Base-by-base conservation (phyloP, 2,329 filamentous ascomycete species). In the Calonectria naviculata region DNA sequence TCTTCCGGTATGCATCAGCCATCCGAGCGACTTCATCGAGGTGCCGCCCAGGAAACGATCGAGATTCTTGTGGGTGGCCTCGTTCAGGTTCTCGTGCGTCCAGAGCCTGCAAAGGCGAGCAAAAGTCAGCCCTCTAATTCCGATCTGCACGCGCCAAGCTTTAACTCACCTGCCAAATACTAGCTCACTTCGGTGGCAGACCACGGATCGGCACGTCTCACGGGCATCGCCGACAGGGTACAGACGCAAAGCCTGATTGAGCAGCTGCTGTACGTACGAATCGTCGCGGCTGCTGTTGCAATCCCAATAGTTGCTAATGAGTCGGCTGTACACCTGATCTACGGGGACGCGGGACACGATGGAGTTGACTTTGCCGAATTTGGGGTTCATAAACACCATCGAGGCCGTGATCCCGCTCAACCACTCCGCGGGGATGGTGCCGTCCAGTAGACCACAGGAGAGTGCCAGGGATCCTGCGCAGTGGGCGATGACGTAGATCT, bases 21-120 rank as follows among this genome's bases (percentile, higher is more conserved):
- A 83, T 41, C 85, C 79, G 61, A 92, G 84, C 71, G 89, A 81
- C 1, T 84, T 86, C 89, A 92, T 92, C 26, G 64, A 66, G 9
- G 90, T 87, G 65, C 91, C 91, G 74, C 89, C 89, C 68, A 93
- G 89, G 81, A 92, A 90, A 36, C 87, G 85, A 78, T 90, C 87
- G 56, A 92, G 87, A 76, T 91, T 87, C 0, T 86, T 82, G 80
- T 93, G 91, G 2, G 91, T 93, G 4, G 88, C 89, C 81, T 89
- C 89, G 81, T 92, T 93, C 34, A 93, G 86, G 79, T 93, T 93
- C 4, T 75, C 79, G 80, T 93, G 91, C 76, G 87, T 90, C 91
- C 91, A 93, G 81, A 74, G 72, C 7, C 72, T 74, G 24, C 12
- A 47, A 54, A 24, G 19, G 36, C n/a, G 3, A 31, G 42, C 26